A percentile compares a stretch with the other conserved stretches of the same genome.
Conservation (phyloP, 2,329 filamentous ascomycete genomes). For the Diaporthe vexans region DNA sequence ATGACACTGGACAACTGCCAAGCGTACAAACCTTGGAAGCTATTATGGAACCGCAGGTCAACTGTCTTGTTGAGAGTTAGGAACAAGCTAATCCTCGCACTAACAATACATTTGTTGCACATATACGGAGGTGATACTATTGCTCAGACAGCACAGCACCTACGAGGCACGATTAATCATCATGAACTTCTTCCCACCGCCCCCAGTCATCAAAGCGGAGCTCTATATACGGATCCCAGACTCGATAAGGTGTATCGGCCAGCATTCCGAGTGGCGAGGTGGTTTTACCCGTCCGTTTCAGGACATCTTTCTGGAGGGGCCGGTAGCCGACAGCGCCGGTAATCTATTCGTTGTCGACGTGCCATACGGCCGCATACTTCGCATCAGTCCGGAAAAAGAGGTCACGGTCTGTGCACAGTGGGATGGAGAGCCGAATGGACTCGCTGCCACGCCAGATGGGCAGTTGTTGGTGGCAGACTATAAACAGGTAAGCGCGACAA, state of each 20-base stretch:
- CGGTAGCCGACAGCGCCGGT: not conserved
- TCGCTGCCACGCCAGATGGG: not conserved
- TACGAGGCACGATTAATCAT: not conserved
- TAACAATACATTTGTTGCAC: not conserved
- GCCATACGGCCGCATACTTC: conserved; percentile 1
- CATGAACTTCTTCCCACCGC: conserved; percentile 9
- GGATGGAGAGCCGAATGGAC: conserved; percentile 9
- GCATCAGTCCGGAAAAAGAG: not conserved
- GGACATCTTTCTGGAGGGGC: conserved; percentile 17
- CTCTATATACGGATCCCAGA: not conserved
- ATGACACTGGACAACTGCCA: not conserved
- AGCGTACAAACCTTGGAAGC: not conserved
- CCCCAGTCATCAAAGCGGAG: conserved; percentile 1
- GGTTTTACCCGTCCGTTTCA: conserved; percentile 12
- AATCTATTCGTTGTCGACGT: conserved; percentile 11
- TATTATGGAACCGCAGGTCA: not conserved
- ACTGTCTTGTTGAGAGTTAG: too few relatives aligned
- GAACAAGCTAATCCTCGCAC: not conserved
- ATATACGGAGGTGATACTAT: not conserved
- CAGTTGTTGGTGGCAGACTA: conserved; percentile 11
- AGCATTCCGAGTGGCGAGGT: conserved; percentile 14
- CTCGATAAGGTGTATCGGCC: not conserved
- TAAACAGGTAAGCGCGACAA: not conserved
- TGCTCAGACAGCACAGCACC: not conserved
- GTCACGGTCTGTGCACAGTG: conserved; percentile 1